Base-by-base conservation (phyloP, 495 filamentous ascomycete genomes). In the Hypoxylon intermedium region DNA sequence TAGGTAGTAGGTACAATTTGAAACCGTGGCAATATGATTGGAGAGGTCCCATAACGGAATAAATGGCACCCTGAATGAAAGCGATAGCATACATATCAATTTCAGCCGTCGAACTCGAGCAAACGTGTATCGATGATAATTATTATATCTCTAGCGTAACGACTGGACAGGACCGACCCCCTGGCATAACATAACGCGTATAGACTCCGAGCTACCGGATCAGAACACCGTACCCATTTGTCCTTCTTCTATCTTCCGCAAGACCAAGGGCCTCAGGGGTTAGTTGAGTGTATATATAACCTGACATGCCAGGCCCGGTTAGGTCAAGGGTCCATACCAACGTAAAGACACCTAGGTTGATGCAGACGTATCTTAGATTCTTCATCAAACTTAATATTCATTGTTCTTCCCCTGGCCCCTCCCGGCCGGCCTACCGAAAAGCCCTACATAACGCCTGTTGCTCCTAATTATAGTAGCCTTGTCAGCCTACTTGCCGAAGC, bases 361-460 rank as follows among this genome's bases (percentile, higher is more conserved):
- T 47, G 41, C 45, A 50, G 38, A 54, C 38, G 38, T 54, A 38
- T 55, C 55, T 49, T 33, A 45, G 26, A 38, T 46, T 41, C 49
- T 55, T 65, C 55, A 26, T 65, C 61, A 38, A 59, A 50, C 37
- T 51, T 55, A 50, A 59, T 59, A 55, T 59, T 65, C 61, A 59
- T 59, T 55, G 9, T 51, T 46, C 44, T 40, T 40, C 15, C 26
- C 60, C 53, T 58, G n/a, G 60, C 50, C 53, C 13, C 40, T 37
- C 20, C 53, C 23, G 24, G 7, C 46, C 26, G 21, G 21, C 31
- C 18, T 42, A 16, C 49, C 44, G 44, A 56, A 50, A 45, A 45
- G 40, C 24, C 53, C 53, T 13, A 28, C 23, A 42, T 53, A 62
- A 63, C 60, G 53, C 60, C 60, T 46, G 47, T 26, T 58, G 60